Conservation (phyloP, 495 filamentous ascomycete species). For the Immersiella caudata region DNA sequence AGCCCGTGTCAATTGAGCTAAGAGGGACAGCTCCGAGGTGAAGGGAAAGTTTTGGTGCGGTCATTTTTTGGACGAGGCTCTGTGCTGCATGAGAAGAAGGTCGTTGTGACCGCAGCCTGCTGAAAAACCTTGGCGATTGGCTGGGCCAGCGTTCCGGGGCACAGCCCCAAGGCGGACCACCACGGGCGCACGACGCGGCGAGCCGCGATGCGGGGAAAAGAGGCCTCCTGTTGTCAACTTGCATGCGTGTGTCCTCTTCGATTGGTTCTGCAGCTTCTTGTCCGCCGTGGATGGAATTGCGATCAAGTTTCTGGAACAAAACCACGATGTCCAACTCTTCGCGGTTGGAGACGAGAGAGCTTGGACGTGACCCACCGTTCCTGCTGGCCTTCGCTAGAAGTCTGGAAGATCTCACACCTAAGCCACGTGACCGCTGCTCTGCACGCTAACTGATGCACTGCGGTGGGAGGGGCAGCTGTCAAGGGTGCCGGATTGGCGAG, state of each 20-base stretch:
- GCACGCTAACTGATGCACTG: background rate
- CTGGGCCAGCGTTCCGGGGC: background rate
- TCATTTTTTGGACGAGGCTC: conserved; percentile 8
- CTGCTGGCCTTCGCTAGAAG: too few species aligned
- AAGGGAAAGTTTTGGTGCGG: conserved; percentile 2
- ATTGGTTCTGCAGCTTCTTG: too few species aligned
- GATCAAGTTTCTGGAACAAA: too few species aligned
- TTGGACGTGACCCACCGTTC: too few species aligned
- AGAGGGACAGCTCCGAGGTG: background rate
- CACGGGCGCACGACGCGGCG: background rate
- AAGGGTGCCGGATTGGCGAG: background rate
- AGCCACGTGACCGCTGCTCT: background rate
- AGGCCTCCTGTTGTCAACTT: background rate
- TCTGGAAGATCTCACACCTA: too few species aligned
- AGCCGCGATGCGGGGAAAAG: background rate
- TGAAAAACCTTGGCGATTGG: background rate
- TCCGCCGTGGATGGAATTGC: too few species aligned
- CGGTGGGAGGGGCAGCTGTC: background rate
- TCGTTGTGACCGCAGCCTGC: background rate
- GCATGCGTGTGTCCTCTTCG: background rate
- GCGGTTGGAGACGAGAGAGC: too few species aligned
- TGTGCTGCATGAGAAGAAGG: background rate
- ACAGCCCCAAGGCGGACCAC: background rate
- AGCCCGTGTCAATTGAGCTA: background rate
- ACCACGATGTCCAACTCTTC: too few species aligned